Conservation (phyloP, 306 rosid species). For the Trifolium dubium region DNA sequence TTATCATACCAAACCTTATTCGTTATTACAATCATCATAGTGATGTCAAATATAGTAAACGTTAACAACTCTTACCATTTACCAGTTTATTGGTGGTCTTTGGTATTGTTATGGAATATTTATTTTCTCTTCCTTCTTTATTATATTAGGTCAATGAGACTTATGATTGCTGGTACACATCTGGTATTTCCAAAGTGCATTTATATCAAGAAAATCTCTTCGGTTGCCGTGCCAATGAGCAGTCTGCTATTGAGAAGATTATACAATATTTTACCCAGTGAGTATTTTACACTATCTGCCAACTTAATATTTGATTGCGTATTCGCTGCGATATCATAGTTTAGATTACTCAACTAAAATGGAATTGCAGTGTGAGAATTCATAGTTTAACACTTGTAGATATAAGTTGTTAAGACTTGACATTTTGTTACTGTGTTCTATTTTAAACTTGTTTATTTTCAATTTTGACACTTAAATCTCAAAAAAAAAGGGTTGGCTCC, state of each 20-base stretch:
- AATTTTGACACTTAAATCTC: conserved; percentile 4
- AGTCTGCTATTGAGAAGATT: conserved; percentile 68
- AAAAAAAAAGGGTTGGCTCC: neutral
- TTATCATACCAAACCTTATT: conserved; percentile 28
- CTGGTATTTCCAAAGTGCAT: conserved; percentile 78
- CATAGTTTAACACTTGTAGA: conserved; percentile 29
- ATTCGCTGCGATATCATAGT: conserved; percentile 29
- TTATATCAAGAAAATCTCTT: conserved; percentile 70
- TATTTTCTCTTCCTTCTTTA: conserved; percentile 38
- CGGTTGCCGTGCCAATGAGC: conserved; percentile 78
- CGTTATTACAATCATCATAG: conserved; percentile 11
- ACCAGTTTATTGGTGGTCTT: conserved; percentile 1
- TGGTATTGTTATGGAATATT: conserved; percentile 23
- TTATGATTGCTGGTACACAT: conserved; percentile 87
- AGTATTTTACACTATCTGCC: conserved; percentile 50
- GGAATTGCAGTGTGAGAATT: conserved; percentile 25
- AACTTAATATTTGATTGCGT: conserved; percentile 29
- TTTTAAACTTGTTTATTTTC: conserved; percentile 8
- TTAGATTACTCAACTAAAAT: conserved; percentile 20
- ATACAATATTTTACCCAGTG: conserved; percentile 65
- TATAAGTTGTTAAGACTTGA: conserved; percentile 2
- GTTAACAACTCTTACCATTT: conserved; percentile 5
- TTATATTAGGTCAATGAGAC: conserved; percentile 79
- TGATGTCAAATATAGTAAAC: conserved; percentile 13
- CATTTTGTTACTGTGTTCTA: conserved; percentile 6